phyloP scores from a whole-genome alignment of 331 rosid genomes.

The Quercus tomentella region DNA sequence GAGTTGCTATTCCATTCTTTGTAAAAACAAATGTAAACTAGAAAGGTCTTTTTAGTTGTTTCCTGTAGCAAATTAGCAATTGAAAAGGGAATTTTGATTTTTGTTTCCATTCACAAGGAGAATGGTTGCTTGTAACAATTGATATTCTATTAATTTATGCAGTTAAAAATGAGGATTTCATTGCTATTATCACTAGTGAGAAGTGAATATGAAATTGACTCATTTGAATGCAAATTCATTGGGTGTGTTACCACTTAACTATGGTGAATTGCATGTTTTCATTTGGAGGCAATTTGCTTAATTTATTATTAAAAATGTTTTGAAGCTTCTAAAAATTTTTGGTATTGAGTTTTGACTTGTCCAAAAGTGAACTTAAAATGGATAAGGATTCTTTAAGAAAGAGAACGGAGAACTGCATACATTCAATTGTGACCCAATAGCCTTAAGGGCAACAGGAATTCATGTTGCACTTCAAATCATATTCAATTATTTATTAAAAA shows the following conservation, averaged over 20 bases:
- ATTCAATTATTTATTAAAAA: no score
- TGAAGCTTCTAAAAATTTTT: no score
- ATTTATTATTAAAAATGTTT: no score
- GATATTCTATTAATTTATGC: not conserved
- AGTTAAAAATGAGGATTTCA: not conserved
- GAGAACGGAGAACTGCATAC: no score
- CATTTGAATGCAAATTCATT: not conserved
- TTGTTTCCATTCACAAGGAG: not conserved
- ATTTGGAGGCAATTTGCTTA: not conserved
- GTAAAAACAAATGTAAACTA: constrained; percentile 11
- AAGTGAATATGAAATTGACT: not conserved
- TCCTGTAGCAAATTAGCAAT: not conserved
- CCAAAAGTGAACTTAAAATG: no score
- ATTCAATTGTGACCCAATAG: no score
- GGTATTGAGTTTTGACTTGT: no score
- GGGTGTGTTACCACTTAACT: not conserved
- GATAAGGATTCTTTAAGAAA: no score
- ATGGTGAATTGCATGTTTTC: not conserved
- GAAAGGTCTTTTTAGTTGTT: constrained; percentile 11
- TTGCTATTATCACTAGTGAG: not conserved
- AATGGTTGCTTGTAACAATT: not conserved
- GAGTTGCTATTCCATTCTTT: constrained; percentile 77
- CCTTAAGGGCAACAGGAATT: no score
- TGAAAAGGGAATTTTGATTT: not conserved
- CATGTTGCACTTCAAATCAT: no score